Evolutionary conservation across 2,329 filamentous ascomycete species (phyloP).

Genomic region (Aspergillus transmontanensis): DNA sequence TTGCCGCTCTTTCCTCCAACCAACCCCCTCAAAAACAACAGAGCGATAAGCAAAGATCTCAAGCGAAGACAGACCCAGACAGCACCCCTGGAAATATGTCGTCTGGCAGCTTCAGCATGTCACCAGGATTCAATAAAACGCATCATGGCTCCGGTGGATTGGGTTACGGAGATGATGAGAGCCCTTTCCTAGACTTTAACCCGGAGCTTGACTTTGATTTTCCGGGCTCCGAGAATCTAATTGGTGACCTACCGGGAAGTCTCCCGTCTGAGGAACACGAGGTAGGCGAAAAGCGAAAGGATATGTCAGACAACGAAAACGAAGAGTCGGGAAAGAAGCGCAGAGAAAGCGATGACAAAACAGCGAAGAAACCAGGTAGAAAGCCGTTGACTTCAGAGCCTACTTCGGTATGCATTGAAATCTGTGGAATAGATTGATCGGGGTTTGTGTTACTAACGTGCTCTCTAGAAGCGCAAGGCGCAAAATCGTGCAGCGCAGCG

Average conservation of each 20-base stretch:
- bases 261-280: constrained; percentile 46
- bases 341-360: constrained; percentile 80
- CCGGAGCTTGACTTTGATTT: constrained; percentile 77
- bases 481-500: constrained; percentile 92
- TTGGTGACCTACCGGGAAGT: constrained; percentile 68
- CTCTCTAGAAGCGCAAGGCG: constrained; percentile 66
- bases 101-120: constrained; percentile 44
- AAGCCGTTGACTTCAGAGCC: constrained; percentile 96
- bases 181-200: constrained; percentile 81
- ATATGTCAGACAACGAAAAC: constrained; percentile 63
- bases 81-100: constrained; percentile 45
- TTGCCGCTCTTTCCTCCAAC: constrained; percentile 76
- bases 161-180: constrained; percentile 64
- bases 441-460: constrained; percentile 23
- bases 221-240: constrained; percentile 66
- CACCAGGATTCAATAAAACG: constrained; percentile 35
- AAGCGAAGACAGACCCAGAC: constrained; percentile 26
- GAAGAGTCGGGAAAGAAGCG: constrained; percentile 69
- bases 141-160: constrained; percentile 48
- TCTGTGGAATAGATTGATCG: neutral
- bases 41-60: constrained; percentile 21
- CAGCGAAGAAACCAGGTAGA: constrained; percentile 90
- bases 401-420: constrained; percentile 73
- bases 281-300: constrained; percentile 64
- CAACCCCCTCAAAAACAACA: constrained; percentile 43